Conservation (phyloP, 148 eudicot genomes). For the Simmondsia chinensis region DNA sequence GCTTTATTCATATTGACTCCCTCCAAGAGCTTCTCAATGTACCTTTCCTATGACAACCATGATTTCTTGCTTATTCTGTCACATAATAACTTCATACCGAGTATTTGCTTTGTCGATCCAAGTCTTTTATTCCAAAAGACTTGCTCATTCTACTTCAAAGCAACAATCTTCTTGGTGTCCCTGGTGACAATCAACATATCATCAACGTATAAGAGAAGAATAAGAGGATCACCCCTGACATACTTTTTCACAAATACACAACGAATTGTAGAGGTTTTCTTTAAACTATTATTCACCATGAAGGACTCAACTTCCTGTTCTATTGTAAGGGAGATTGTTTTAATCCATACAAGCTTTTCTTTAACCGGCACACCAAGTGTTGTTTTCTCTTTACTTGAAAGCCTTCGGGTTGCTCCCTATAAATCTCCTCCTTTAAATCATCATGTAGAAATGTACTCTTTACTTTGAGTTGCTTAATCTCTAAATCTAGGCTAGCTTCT, state of each 20-base stretch:
- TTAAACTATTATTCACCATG: background rate
- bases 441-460: conserved; percentile 12
- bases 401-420: conserved; percentile 11
- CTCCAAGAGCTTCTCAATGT: too few species aligned
- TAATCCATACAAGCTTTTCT: conserved; percentile 9
- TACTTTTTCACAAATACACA: conserved; percentile 4
- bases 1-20: too few species aligned
- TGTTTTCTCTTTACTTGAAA: conserved; percentile 2
- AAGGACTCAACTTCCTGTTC: conserved; percentile 8
- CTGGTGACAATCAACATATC: too few species aligned
- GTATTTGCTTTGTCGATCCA: too few species aligned
- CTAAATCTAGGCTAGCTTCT: background rate
- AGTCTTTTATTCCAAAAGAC: too few species aligned
- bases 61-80: too few species aligned
- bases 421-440: conserved; percentile 8
- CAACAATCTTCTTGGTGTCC: too few species aligned
- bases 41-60: too few species aligned
- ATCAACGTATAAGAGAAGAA: conserved; percentile 10
- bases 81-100: too few species aligned
- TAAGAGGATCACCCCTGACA: background rate
- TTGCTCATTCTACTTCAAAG: too few species aligned
- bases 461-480: conserved; percentile 7
- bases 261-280: background rate
- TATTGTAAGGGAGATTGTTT: conserved; percentile 6
- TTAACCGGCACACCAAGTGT: background rate